Conservation (phyloP, 2,329 filamentous ascomycete genomes). For the Ceratocystis cubensis region DNA sequence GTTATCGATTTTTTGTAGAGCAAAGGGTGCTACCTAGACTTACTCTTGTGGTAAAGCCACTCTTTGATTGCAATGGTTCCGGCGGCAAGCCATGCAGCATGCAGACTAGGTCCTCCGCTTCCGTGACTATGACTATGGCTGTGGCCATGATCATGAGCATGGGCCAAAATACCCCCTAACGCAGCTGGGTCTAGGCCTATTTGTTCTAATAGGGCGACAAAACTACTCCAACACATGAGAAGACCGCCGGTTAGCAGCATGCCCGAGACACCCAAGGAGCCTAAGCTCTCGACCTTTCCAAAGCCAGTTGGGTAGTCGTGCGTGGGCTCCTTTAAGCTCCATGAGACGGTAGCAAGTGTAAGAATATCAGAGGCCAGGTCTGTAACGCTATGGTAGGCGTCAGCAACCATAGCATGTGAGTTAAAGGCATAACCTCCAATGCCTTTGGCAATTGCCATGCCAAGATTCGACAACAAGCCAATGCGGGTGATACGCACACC, state of each 20-base stretch:
- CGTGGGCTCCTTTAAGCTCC: conserved; percentile 75
- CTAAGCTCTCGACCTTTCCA: conserved; percentile 94
- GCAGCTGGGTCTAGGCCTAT: conserved; percentile 21
- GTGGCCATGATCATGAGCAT: conserved; percentile 53
- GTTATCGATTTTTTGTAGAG: not conserved
- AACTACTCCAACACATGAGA: conserved; percentile 77
- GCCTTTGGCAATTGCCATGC: conserved; percentile 89
- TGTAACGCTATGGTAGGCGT: conserved; percentile 89
- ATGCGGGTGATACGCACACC: conserved; percentile 49
- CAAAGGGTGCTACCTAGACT: conserved; percentile 31
- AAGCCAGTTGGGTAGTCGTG: conserved; percentile 80
- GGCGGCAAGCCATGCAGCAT: conserved; percentile 86
- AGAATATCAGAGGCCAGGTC: conserved; percentile 92
- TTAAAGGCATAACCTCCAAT: conserved; percentile 88
- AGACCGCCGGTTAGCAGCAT: conserved; percentile 80
- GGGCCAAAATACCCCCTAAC: conserved; percentile 54
- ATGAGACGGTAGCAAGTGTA: conserved; percentile 87
- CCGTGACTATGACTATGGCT: conserved; percentile 40
- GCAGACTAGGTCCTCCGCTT: conserved; percentile 61
- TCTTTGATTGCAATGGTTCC: conserved; percentile 89
- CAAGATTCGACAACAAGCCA: conserved; percentile 63
- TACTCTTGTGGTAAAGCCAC: conserved; percentile 93
- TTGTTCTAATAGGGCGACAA: conserved; percentile 28
- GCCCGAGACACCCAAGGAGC: conserved; percentile 82
- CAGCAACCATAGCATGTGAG: conserved; percentile 82